Evolutionary conservation across 2,329 filamentous ascomycete genomes (phyloP), one percentile per base, ranked within the genome.

Genomic region (Dryadomyces quercus-mongolicae): DNA sequence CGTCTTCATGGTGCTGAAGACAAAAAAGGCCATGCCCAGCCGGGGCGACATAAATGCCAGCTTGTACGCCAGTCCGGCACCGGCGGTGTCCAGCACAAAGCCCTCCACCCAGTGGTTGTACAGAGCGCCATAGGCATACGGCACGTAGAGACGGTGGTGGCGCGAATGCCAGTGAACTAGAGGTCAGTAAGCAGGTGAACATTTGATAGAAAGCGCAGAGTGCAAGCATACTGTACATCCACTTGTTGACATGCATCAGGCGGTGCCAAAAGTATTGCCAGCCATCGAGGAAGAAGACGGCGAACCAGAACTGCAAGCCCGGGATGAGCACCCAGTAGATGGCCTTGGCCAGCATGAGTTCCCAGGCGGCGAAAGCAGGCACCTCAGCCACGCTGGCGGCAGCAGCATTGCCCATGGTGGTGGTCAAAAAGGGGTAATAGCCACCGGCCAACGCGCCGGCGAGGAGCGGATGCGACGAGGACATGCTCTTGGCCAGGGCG

Each of bases 251-350:
- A 71, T 98, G 93, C 93, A 98, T 98, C 55, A 86, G 80, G 43
- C 93, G 88, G 70, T 98, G 93, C 63, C 92, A 78, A 71, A 96
- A 95, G 72, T 98, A 98, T 68, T 98, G 92, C 93, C 93, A 98
- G 47, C 90, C 93, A 70, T 98, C 93, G 61, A 97, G 80, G 60
- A 94, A 75, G 59, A 81, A 71, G 57, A 92, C 78, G 22, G 84
- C 93, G 51, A 87, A 64, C 55, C 80, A 71, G 65, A 95, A 87
- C 67, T 97, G 92, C 50, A 92, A 54, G 3, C 73, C 77, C 0
- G 93, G 93, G 58, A 97, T 77, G 43, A 84, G 66, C 58, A 82
- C 71, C 76, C 87, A 86, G 73, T 97, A 97, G 60, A 95, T 80
- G 57, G 79, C 74, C 68, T 85, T 86, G 45, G 89, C 93, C 38